Conservation (phyloP, 371 early-diverging fungal species). For the Mucor indicus region DNA sequence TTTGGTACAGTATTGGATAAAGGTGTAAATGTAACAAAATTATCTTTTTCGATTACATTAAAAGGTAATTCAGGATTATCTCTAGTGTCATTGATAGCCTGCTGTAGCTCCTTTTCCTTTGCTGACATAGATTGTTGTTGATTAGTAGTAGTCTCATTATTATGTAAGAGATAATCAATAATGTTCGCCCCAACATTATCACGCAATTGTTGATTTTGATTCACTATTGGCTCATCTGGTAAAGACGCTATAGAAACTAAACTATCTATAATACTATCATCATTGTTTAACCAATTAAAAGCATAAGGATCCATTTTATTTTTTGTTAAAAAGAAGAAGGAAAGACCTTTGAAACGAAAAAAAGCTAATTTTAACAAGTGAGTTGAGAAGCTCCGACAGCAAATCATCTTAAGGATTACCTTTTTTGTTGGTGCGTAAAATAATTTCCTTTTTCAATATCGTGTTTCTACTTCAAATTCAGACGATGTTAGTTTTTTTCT, state of each 20-base stretch:
- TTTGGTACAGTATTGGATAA: neutral
- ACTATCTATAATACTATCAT: conserved; percentile 3
- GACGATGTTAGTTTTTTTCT: too few relatives aligned
- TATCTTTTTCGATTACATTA: conserved; percentile 4
- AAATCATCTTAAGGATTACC: too few relatives aligned
- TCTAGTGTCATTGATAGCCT: neutral
- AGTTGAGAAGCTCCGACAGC: too few relatives aligned
- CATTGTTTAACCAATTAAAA: conserved; percentile 9
- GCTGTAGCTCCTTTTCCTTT: neutral
- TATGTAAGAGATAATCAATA: conserved; percentile 2
- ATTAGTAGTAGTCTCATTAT: neutral
- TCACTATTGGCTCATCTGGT: conserved; percentile 2
- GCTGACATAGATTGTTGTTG: neutral
- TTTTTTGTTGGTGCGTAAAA: too few relatives aligned
- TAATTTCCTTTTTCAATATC: too few relatives aligned
- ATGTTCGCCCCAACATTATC: conserved; percentile 1
- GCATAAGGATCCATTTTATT: conserved; percentile 5
- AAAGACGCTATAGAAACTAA: conserved; percentile 1
- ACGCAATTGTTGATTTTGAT: neutral
- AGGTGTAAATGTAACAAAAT: conserved; percentile 14
- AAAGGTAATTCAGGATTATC: neutral
- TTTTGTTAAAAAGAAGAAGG: neutral
- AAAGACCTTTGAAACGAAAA: neutral
- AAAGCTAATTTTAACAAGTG: too few relatives aligned
- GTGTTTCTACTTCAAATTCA: too few relatives aligned